Evolutionary conservation across 2,329 filamentous ascomycete species (phyloP), one percentile per base, ranked within the genome.

Genomic region (Verticillium longisporum): DNA sequence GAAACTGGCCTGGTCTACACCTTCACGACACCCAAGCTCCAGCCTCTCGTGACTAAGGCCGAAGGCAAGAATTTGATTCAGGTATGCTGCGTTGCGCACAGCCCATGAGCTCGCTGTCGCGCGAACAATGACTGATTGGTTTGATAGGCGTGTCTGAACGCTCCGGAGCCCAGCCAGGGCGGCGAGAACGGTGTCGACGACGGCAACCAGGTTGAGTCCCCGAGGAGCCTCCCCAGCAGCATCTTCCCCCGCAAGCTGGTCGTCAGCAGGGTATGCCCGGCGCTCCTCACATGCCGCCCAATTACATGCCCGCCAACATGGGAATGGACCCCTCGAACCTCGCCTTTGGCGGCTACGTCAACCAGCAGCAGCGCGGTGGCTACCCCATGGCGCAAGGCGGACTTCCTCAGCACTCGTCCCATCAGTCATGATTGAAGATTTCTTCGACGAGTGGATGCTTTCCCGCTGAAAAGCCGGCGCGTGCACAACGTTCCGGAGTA

Each of bases 51-150:
- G 68, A 99, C 95, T 65, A 98, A 98, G 82, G 90, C 95, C 18
- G 95, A 99, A 79, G 95, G 95, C 80, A 99, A 99, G 86, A 99
- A 99, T 75, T 82, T 99, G 67, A 99, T 99, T 68, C 95, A 99
- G 88, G 95, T 97, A 85, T 66, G 57, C 33, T 18, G n/a, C 13
- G n/a, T 11, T 26, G n/a, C 34, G 7, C 14, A 26, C 54, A 33
- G 54, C 26, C 26, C 26, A 26, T 15, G 36, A 18, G 10, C 34
- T 14, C 9, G 15, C n/a, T 15, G 34, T 59, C 41, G 15, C 38
- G 21, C 36, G 21, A 50, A 14, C 18, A 11, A 53, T 13, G 3
- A 13, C 56, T 36, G 33, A 38, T 14, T 18, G 34, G 21, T 36
- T 11, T 14, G n/a, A 54, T 69, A 98, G 94, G 93, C 95, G 58